Evolutionary conservation across 441 rosid species (phyloP).

Genomic region (Macaranga tanarius): DNA sequence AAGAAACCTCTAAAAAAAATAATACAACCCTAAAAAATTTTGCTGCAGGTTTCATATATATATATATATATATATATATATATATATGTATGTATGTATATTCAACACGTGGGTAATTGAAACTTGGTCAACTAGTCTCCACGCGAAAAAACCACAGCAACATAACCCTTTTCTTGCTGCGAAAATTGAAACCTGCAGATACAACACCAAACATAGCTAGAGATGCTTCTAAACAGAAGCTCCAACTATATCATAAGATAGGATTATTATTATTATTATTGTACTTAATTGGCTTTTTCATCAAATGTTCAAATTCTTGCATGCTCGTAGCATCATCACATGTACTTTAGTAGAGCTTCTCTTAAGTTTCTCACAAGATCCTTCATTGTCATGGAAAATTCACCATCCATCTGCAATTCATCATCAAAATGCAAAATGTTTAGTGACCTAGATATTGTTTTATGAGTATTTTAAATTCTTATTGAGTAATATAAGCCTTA

Average conservation of each 20-base stretch:
- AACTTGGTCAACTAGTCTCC: slow-evolving; percentile 18
- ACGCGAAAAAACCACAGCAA: background rate
- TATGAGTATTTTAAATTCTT: no score
- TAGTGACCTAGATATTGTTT: no score
- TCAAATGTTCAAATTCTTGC: background rate
- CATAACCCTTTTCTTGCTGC: background rate
- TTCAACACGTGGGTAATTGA: slow-evolving; percentile 7
- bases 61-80: no score
- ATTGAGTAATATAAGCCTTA: no score
- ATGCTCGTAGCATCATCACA: background rate
- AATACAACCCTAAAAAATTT: background rate
- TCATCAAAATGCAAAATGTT: background rate
- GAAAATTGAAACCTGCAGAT: slow-evolving; percentile 7
- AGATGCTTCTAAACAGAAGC: background rate
- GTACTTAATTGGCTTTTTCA: background rate
- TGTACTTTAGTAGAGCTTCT: slow-evolving; percentile 14
- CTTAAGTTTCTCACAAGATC: slow-evolving; percentile 53
- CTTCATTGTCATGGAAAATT: slow-evolving; percentile 34
- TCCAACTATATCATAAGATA: background rate
- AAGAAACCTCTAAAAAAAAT: background rate
- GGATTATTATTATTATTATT: background rate
- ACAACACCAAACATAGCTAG: no score
- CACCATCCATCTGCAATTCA: slow-evolving; percentile 49
- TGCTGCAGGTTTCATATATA: background rate
- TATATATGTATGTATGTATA: no score